phyloP scores from a whole-genome alignment of 306 rosid genomes.

The Cicer pinnatifidum region DNA sequence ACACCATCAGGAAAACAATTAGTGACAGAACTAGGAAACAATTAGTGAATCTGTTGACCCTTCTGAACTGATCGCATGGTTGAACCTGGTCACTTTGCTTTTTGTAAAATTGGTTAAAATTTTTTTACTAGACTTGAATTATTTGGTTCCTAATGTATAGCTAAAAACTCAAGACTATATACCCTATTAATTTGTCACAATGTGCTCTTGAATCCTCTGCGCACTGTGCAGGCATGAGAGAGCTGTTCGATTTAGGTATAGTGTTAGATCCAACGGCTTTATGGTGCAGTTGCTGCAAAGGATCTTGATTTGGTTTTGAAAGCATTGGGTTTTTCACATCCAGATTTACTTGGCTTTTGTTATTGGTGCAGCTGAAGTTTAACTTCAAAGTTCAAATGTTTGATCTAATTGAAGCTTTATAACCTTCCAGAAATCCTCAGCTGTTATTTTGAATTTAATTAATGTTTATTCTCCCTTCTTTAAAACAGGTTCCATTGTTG shows the following conservation, averaged over 20 bases:
- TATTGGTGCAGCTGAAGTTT: conserved; percentile 37
- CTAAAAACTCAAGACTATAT: not conserved
- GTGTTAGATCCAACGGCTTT: not conserved
- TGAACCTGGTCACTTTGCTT: not conserved
- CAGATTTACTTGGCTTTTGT: conserved; percentile 21
- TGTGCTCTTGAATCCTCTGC: not conserved
- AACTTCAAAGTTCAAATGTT: conserved; percentile 9
- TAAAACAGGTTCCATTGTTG: conserved; percentile 51
- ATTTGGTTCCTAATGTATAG: not conserved
- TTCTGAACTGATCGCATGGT: not conserved
- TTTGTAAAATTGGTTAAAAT: not conserved
- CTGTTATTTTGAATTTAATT: conserved; percentile 31
- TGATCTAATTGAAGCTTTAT: not conserved
- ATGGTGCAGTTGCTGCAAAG: not conserved
- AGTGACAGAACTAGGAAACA: not conserved
- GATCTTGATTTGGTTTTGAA: not conserved
- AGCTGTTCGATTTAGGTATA: not conserved
- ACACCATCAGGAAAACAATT: not conserved
- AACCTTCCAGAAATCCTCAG: conserved; percentile 21
- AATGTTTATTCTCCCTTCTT: conserved; percentile 30
- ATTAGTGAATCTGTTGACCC: not conserved
- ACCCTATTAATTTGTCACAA: not conserved
- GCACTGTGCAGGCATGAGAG: not conserved
- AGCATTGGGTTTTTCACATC: not conserved
- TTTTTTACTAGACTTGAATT: not conserved